These are phyloP conservation scores for Pseudogymnoascus sp. DNA, from an alignment of 2,329 filamentous ascomycete genomes.

Conservation along the genomic window DNA sequence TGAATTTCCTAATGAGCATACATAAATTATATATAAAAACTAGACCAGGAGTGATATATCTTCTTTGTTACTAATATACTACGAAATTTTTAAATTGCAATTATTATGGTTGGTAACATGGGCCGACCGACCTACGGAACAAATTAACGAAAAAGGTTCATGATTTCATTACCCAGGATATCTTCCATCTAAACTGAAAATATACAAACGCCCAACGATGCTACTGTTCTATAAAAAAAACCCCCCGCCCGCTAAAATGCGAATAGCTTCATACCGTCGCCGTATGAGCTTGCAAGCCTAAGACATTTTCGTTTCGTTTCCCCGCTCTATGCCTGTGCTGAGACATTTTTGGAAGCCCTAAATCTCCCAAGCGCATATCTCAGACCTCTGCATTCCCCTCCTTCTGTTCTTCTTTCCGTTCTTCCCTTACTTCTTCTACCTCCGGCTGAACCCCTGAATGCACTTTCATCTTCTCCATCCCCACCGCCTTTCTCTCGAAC, in stretches of 20 bases:
- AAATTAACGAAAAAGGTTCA: background rate
- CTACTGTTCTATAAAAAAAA: background rate
- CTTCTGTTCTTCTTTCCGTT: background rate
- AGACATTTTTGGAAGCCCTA: background rate
- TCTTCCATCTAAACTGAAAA: background rate
- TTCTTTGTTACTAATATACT: background rate
- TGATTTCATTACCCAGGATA: background rate
- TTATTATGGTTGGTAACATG: background rate
- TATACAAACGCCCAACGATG: background rate
- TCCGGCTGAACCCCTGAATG: background rate
- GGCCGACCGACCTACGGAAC: background rate
- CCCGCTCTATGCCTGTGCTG: background rate
- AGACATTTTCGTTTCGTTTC: background rate
- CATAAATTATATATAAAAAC: background rate
- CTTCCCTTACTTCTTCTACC: background rate
- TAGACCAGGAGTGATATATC: background rate
- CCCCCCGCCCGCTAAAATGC: background rate
- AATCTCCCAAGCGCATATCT: background rate
- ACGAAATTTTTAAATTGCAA: background rate
- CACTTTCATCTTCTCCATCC: conserved; percentile 2
- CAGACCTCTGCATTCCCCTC: background rate
- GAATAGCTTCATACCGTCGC: background rate
- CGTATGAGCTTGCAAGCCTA: background rate
- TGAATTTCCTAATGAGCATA: background rate
- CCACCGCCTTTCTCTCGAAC: background rate